Evolutionary conservation across 2,329 filamentous ascomycete species (phyloP).

Genomic region (Penicillium sp.): DNA sequence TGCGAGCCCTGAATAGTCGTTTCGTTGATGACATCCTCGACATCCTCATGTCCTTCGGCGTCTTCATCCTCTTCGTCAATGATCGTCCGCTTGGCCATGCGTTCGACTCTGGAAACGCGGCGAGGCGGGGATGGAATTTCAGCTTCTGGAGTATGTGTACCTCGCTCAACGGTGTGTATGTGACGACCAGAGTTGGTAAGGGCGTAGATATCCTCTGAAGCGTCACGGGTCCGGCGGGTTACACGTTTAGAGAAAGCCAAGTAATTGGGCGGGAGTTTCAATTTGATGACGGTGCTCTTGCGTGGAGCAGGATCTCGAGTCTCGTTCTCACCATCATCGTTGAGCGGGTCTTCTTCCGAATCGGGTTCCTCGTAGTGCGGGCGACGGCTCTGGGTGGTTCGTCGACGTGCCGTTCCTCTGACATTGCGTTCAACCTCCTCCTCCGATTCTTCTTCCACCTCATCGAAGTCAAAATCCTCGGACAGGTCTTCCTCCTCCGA

Average conservation of each 20-base stretch:
- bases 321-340: conserved; percentile 26
- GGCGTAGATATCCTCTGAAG: conserved; percentile 56
- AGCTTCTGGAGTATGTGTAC: conserved; percentile 54
- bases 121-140: conserved; percentile 21
- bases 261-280: conserved; percentile 32
- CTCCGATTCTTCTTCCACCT: conserved; percentile 44
- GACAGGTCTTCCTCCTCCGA: conserved; percentile 41
- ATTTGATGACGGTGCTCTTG: conserved; percentile 31
- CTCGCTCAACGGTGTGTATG: conserved; percentile 54
- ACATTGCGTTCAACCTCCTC: conserved; percentile 54
- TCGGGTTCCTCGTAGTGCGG: conserved; percentile 58
- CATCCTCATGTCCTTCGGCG: conserved; percentile 24
- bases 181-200: conserved; percentile 61
- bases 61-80: conserved; percentile 31
- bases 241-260: conserved; percentile 48
- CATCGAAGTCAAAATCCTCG: conserved; percentile 46
- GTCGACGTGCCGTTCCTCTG: conserved; percentile 57
- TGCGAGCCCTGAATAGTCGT: conserved; percentile 42
- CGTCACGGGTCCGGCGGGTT: conserved; percentile 60
- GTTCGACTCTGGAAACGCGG: conserved; percentile 36
- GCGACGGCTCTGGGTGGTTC: conserved; percentile 53
- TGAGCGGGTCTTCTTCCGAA: conserved; percentile 32
- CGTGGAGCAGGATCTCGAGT: conserved; percentile 9
- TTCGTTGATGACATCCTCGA: conserved; percentile 42
- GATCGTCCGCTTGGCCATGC: conserved; percentile 43